A percentile compares a stretch with the other conserved stretches of the same genome.
Conservation (phyloP, 2,329 filamentous ascomycete species). For the Pseudogymnoascus sp. region DNA sequence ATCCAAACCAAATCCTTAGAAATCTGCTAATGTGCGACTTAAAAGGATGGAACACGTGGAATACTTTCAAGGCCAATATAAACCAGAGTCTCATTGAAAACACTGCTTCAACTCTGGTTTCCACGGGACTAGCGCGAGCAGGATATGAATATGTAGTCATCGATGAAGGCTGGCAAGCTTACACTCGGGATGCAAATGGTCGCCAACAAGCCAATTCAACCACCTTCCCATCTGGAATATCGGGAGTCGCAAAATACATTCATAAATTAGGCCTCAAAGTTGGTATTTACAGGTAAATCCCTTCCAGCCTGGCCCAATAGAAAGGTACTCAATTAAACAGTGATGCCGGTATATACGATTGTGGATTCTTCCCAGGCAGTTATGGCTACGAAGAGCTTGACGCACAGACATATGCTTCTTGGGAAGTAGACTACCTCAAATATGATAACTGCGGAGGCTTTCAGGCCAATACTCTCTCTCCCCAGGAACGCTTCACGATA, state of each 20-base stretch:
- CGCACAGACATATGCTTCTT: not conserved
- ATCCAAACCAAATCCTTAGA: conserved; percentile 6
- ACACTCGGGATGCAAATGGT: conserved; percentile 17
- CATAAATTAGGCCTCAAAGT: not conserved
- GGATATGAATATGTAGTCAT: conserved; percentile 18
- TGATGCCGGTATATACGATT: not conserved
- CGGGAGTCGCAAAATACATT: not conserved
- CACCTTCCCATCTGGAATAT: not conserved
- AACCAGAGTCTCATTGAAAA: conserved; percentile 18
- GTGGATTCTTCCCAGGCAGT: not conserved
- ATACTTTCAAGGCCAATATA: not conserved
- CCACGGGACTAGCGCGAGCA: conserved; percentile 13
- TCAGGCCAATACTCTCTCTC: conserved; percentile 15
- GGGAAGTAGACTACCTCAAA: not conserved
- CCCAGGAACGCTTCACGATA: conserved; percentile 8
- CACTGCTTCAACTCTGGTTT: conserved; percentile 14
- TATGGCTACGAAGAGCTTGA: not conserved
- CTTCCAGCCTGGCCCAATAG: conserved; percentile 17
- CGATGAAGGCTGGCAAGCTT: conserved; percentile 22
- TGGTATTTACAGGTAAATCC: conserved; percentile 10
- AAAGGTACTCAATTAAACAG: conserved; percentile 14
- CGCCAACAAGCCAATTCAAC: conserved; percentile 17
- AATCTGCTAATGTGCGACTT: conserved; percentile 16
- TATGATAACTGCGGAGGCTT: conserved; percentile 13
- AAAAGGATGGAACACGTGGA: conserved; percentile 18